A percentile compares a stretch with the other conserved stretches of the same genome.
phyloP scores from a whole-genome alignment of 805 yeast species.

The Candida maris region DNA sequence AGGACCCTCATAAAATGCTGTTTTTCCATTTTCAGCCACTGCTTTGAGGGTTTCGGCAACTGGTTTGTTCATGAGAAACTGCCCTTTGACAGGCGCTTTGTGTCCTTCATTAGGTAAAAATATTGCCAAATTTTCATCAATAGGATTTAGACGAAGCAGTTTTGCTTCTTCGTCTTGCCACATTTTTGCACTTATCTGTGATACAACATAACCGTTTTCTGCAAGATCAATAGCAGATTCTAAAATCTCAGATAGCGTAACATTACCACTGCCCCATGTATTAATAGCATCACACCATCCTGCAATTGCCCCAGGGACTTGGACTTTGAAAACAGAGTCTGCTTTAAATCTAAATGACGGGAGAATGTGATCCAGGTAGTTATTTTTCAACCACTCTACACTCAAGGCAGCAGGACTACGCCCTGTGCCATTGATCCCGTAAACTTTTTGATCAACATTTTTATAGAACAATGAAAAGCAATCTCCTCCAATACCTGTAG shows the following conservation, averaged over 20 bases:
- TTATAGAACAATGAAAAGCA: conserved; percentile 62
- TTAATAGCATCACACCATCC: conserved; percentile 73
- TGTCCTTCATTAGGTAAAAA: conserved; percentile 34
- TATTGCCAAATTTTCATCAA: conserved; percentile 25
- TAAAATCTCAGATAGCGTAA: conserved; percentile 53
- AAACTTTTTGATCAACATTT: conserved; percentile 44
- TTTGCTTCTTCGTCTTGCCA: conserved; percentile 44
- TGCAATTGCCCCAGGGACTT: conserved; percentile 78
- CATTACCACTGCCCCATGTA: conserved; percentile 70
- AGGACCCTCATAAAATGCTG: conserved; percentile 68
- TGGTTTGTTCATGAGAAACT: conserved; percentile 47
- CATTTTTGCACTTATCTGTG: conserved; percentile 49
- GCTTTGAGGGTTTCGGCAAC: conserved; percentile 51
- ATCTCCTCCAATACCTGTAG: conserved; percentile 67
- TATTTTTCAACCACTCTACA: conserved; percentile 44
- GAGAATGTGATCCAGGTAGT: conserved; percentile 39
- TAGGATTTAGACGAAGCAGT: conserved; percentile 36
- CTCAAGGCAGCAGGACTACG: conserved; percentile 52
- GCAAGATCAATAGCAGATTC: conserved; percentile 69
- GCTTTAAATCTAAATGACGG: conserved; percentile 45
- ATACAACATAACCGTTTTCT: conserved; percentile 61
- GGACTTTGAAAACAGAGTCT: conserved; percentile 55
- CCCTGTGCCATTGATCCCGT: conserved; percentile 76
- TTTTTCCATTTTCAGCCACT: conserved; percentile 55
- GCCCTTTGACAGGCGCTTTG: conserved; percentile 56